Conservation (phyloP, 306 rosid species). For the Castanea mollissima region DNA sequence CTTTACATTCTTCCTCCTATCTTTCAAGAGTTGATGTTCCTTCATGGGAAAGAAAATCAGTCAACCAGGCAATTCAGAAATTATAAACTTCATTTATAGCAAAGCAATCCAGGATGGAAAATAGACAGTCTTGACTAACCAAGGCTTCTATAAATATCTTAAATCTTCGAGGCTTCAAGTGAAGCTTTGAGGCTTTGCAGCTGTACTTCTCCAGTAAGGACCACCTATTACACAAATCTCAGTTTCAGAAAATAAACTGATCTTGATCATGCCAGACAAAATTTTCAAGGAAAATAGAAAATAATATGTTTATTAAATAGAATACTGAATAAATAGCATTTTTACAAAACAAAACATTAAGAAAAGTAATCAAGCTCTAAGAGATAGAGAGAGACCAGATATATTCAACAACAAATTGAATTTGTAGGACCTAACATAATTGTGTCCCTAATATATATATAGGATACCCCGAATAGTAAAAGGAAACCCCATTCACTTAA, state of each 20-base stretch:
- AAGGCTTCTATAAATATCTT: slow-evolving; percentile 93
- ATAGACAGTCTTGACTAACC: slow-evolving; percentile 56
- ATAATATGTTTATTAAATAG: background rate
- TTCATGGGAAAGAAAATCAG: slow-evolving; percentile 46
- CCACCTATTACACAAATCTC: slow-evolving; percentile 67
- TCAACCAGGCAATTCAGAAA: slow-evolving; percentile 31
- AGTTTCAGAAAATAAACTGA: slow-evolving; percentile 18
- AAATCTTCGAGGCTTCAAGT: slow-evolving; percentile 89
- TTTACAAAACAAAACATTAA: slow-evolving; percentile 3
- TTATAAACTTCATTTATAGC: background rate
- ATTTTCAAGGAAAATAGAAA: slow-evolving; percentile 1
- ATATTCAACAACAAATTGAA: background rate
- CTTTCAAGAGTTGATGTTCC: slow-evolving; percentile 98
- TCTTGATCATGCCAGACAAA: slow-evolving; percentile 22
- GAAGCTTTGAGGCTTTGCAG: slow-evolving; percentile 99
- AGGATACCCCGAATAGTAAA: background rate
- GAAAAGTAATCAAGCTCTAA: background rate
- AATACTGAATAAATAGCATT: background rate
- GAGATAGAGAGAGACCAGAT: background rate
- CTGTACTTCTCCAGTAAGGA: slow-evolving; percentile 95
- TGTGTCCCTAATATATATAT: background rate
- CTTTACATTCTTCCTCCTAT: slow-evolving; percentile 79
- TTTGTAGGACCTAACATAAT: background rate
- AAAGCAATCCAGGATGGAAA: slow-evolving; percentile 14
- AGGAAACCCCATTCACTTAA: background rate